Evolutionary conservation across 2,329 filamentous ascomycete genomes (phyloP).

Genomic region (Celoporthe dispersa): DNA sequence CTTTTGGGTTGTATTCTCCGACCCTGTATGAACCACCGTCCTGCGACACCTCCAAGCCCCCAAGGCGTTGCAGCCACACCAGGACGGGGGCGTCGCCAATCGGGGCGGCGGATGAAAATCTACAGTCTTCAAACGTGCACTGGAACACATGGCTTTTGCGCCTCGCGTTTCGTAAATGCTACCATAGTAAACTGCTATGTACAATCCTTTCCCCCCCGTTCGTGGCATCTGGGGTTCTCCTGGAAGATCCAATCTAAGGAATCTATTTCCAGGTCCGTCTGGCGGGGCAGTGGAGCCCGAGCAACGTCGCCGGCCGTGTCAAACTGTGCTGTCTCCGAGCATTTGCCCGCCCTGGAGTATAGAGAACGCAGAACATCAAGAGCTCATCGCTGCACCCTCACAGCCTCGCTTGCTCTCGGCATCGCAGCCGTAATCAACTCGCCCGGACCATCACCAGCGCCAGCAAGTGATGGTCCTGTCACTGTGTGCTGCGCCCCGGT

Average conservation of each 20-base stretch:
- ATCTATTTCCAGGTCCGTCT: conserved; percentile 26
- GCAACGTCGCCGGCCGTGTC: conserved; percentile 10
- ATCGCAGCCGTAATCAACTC: background rate
- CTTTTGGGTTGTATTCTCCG: conserved; percentile 19
- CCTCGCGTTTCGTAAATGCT: conserved; percentile 18
- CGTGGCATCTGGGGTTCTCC: conserved; percentile 16
- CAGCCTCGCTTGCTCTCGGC: background rate
- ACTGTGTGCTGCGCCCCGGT: background rate
- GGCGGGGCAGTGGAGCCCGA: conserved; percentile 21
- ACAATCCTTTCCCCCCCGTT: conserved; percentile 1
- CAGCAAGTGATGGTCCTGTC: background rate
- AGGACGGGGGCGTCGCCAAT: background rate
- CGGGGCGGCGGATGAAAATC: background rate
- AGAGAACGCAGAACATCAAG: conserved; percentile 1
- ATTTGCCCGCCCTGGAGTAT: conserved; percentile 1
- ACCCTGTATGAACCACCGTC: conserved; percentile 20
- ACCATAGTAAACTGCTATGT: conserved; percentile 17
- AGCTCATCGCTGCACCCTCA: background rate
- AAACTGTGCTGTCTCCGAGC: conserved; percentile 3
- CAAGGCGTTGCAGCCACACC: conserved; percentile 15
- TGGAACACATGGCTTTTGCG: conserved; percentile 13
- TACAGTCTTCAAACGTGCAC: conserved; percentile 12
- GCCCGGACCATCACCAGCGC: background rate
- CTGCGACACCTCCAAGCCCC: conserved; percentile 27
- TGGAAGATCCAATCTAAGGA: conserved; percentile 27